Conservation (phyloP, 164 flowering plant species). For the Vitis labrusca region DNA sequence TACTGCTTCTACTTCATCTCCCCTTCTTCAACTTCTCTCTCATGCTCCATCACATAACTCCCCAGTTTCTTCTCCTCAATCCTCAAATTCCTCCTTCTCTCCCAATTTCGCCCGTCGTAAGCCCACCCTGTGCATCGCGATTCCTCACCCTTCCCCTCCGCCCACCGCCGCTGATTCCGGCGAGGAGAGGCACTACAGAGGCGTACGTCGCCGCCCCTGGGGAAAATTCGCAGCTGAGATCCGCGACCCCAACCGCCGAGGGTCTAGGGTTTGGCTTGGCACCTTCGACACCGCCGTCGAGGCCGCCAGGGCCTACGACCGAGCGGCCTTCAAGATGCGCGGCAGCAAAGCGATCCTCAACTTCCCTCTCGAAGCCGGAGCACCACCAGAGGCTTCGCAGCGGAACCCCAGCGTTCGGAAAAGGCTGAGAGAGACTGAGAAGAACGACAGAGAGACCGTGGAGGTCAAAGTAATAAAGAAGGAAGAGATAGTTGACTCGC, state of each 20-base stretch:
- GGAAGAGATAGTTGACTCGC: background rate
- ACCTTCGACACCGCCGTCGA: slow-evolving; percentile 34
- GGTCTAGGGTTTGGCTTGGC: slow-evolving; percentile 32
- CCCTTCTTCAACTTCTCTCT: too few species aligned
- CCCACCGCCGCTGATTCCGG: background rate
- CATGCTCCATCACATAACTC: background rate
- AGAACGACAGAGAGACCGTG: background rate
- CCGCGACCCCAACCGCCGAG: slow-evolving; percentile 29
- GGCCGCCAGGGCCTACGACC: slow-evolving; percentile 35
- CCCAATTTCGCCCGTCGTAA: slow-evolving; percentile 9
- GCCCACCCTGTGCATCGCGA: slow-evolving; percentile 10
- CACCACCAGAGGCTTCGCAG: background rate
- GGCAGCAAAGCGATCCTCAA: slow-evolving; percentile 36
- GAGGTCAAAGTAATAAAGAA: slow-evolving; percentile 10
- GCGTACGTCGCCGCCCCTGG: slow-evolving; percentile 33
- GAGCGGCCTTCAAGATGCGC: slow-evolving; percentile 29
- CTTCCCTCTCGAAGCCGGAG: slow-evolving; percentile 30
- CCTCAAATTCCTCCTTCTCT: background rate
- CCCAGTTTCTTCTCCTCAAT: background rate
- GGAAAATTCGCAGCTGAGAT: slow-evolving; percentile 37
- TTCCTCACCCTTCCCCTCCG: background rate
- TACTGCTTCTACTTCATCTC: too few species aligned
- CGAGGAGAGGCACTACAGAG: slow-evolving; percentile 25
- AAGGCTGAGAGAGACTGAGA: slow-evolving; percentile 1
- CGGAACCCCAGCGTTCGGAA: background rate